A percentile compares a stretch with the other conserved stretches of the same genome.
These are phyloP conservation scores for Lipomyces anomalus DNA, from an alignment of 805 yeast species.

Conservation along the genomic window DNA sequence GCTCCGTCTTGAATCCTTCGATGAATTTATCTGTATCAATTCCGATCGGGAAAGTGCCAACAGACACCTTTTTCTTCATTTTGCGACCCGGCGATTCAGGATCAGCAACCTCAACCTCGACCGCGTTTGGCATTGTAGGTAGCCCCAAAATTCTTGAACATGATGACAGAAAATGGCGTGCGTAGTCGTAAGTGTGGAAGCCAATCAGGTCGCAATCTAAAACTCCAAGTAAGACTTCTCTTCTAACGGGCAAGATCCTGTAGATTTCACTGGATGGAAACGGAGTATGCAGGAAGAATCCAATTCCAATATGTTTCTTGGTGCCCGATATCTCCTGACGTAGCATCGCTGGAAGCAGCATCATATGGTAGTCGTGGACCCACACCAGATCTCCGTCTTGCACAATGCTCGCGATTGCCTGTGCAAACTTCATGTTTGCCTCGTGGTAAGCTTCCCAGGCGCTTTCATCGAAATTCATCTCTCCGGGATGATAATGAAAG, in stretches of 20 bases:
- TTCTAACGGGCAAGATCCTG: conserved; percentile 90
- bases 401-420: conserved; percentile 60
- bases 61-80: conserved; percentile 72
- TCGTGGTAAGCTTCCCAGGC: conserved; percentile 98
- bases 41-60: conserved; percentile 99
- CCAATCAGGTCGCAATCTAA: conserved; percentile 92
- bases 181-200: conserved; percentile 98
- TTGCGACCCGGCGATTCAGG: too few relatives aligned
- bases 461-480: conserved; percentile 93
- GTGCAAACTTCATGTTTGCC: conserved; percentile 80
- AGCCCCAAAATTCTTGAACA: conserved; percentile 78
- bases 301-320: conserved; percentile 61
- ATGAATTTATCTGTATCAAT: conserved; percentile 90
- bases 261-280: conserved; percentile 97
- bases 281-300: conserved; percentile 95
- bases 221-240: conserved; percentile 86
- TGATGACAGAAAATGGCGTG: conserved; percentile 87
- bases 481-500: conserved; percentile 98
- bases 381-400: conserved; percentile 84
- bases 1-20: conserved; percentile 60
- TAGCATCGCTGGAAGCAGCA: conserved; percentile 88
- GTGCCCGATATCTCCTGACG: conserved; percentile 50
- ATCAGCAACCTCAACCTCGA: conserved; percentile 64
- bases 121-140: conserved; percentile 85
- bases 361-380: conserved; percentile 97